phyloP scores from a whole-genome alignment of 352 stramenopile genomes.

The Salisapilia sapeloensis region DNA sequence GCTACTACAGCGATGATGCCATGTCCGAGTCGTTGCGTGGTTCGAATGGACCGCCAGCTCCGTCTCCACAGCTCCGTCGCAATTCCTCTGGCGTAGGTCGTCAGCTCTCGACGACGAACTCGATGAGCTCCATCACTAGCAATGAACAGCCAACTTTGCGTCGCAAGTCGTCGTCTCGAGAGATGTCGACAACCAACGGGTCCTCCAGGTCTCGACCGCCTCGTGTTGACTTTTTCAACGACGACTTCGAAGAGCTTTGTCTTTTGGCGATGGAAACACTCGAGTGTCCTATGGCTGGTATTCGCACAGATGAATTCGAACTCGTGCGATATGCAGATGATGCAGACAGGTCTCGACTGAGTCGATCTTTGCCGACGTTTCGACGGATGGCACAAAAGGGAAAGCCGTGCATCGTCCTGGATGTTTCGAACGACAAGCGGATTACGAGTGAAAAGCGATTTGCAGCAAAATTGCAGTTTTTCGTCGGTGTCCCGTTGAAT shows the following conservation, averaged over 20 bases:
- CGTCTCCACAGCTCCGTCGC: too few relatives aligned
- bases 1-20: too few relatives aligned
- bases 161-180: too few relatives aligned
- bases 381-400: constrained; percentile 64
- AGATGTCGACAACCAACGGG: too few relatives aligned
- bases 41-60: too few relatives aligned
- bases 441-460: constrained; percentile 78
- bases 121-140: too few relatives aligned
- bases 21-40: too few relatives aligned
- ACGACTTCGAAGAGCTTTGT: constrained; percentile 80
- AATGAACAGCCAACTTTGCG: too few relatives aligned
- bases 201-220: too few relatives aligned
- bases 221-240: constrained; percentile 79
- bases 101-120: too few relatives aligned
- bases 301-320: constrained; percentile 78
- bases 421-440: constrained; percentile 75
- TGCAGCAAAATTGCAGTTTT: constrained; percentile 75
- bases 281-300: constrained; percentile 71
- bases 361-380: constrained; percentile 70
- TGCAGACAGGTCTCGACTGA: constrained; percentile 27
- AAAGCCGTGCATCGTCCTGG: constrained; percentile 80
- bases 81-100: too few relatives aligned
- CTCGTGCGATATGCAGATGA: constrained; percentile 67
- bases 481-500: constrained; percentile 72
- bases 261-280: constrained; percentile 78